Conservation (phyloP, 345 rosid genomes). For the Brassica rapa region DNA sequence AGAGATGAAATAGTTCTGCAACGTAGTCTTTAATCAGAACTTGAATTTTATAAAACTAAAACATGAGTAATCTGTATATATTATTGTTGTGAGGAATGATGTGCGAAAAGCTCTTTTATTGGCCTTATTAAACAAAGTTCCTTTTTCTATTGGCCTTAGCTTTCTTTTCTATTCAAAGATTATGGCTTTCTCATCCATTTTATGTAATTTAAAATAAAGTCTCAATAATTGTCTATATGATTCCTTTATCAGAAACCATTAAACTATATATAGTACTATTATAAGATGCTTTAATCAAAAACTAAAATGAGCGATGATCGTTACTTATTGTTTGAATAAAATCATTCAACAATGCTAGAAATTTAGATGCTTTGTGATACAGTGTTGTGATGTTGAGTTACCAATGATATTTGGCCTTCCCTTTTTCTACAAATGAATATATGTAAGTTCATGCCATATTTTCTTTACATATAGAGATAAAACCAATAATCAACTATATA, state of each 20-base stretch:
- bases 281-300: constrained; percentile 19
- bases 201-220: constrained; percentile 2
- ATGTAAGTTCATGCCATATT: neutral
- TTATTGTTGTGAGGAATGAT: neutral
- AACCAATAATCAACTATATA: neutral
- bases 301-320: neutral
- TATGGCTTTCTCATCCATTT: constrained; percentile 25
- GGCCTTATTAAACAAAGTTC: constrained; percentile 9
- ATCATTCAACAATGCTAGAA: constrained; percentile 12
- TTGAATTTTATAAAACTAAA: neutral
- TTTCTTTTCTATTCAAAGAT: constrained; percentile 38
- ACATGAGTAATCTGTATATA: neutral
- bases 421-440: constrained; percentile 6
- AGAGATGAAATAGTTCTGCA: constrained; percentile 7
- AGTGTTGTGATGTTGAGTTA: constrained; percentile 38
- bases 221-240: constrained; percentile 30
- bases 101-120: constrained; percentile 7
- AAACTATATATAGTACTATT: constrained; percentile 9
- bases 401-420: constrained; percentile 29
- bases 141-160: constrained; percentile 29
- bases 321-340: constrained; percentile 21
- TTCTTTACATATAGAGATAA: neutral
- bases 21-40: neutral
- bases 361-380: constrained; percentile 29
- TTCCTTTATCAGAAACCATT: constrained; percentile 20